These are phyloP conservation scores for Cyclotella baltica DNA, from an alignment of 108 stramenopile species.

Conservation along the genomic window DNA sequence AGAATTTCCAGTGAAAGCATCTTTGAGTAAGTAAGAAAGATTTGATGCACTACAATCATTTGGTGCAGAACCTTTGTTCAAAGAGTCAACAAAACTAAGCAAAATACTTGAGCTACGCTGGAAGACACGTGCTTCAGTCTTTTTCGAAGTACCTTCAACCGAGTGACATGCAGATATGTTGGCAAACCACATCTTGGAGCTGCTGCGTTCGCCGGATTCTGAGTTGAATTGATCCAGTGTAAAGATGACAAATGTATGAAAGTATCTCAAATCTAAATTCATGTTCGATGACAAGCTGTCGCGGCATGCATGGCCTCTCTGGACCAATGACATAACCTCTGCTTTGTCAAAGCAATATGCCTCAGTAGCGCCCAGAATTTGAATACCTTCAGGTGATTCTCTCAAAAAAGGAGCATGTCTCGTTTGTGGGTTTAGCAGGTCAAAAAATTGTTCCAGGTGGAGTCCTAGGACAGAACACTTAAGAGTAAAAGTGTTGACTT, in stretches of 20 bases:
- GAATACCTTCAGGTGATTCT: neutral
- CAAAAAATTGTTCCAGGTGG: conserved; percentile 22
- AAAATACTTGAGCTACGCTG: conserved; percentile 8
- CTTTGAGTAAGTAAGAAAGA: conserved; percentile 12
- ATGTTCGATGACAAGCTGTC: conserved; percentile 7
- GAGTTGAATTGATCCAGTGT: conserved; percentile 7
- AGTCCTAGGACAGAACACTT: conserved; percentile 13
- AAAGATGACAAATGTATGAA: conserved; percentile 17
- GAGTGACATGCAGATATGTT: neutral
- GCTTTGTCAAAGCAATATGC: conserved; percentile 18
- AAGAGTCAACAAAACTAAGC: conserved; percentile 3
- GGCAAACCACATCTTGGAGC: conserved; percentile 15
- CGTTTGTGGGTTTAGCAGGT: conserved; percentile 15
- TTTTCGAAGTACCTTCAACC: neutral
- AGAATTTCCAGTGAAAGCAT: conserved; percentile 25
- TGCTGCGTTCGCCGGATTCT: neutral
- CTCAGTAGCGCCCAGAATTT: conserved; percentile 18
- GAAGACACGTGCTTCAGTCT: neutral
- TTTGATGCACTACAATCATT: conserved; percentile 15
- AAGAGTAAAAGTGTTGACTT: neutral
- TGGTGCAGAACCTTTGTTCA: neutral
- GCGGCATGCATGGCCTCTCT: conserved; percentile 13
- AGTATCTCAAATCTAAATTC: conserved; percentile 10
- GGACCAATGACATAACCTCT: conserved; percentile 11
- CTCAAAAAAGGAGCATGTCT: conserved; percentile 18